Evolutionary conservation across 129 eudicot species (phyloP).

Genomic region (Ambrosia trifida): DNA sequence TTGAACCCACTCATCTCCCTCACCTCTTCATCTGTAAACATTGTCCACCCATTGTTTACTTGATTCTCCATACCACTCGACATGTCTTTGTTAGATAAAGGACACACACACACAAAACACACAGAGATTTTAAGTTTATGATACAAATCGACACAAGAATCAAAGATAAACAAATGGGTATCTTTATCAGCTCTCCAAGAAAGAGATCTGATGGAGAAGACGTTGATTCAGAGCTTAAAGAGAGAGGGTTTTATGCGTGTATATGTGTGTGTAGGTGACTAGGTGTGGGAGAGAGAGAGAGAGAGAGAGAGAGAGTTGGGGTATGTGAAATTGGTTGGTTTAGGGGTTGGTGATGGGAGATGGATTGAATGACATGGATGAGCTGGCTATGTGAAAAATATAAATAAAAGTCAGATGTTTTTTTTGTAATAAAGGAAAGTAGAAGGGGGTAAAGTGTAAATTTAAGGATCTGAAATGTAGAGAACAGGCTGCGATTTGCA

Average conservation of each 20-base stretch:
- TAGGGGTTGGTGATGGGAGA: constrained; percentile 35
- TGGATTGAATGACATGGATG: constrained; percentile 36
- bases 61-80: constrained; percentile 21
- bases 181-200: constrained; percentile 32
- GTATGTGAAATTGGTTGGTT: constrained; percentile 30
- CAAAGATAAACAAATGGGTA: constrained; percentile 27
- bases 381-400: constrained; percentile 33
- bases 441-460: constrained; percentile 16
- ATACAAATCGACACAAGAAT: constrained; percentile 20
- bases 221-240: constrained; percentile 38
- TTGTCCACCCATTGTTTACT: constrained; percentile 26
- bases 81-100: constrained; percentile 18
- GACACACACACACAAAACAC: constrained; percentile 15
- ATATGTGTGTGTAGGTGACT: constrained; percentile 9
- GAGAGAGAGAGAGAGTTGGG: constrained; percentile 22
- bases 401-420: neutral
- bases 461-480: constrained; percentile 25
- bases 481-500: constrained; percentile 40
- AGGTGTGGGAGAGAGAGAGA: constrained; percentile 14
- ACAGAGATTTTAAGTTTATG: constrained; percentile 12
- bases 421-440: constrained; percentile 20
- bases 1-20: constrained; percentile 61
- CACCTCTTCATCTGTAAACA: constrained; percentile 66
- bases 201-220: constrained; percentile 54
- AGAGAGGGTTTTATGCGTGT: constrained; percentile 37